phyloP scores from a whole-genome alignment of 495 filamentous ascomycete species.

The Podospora fimiseda region DNA sequence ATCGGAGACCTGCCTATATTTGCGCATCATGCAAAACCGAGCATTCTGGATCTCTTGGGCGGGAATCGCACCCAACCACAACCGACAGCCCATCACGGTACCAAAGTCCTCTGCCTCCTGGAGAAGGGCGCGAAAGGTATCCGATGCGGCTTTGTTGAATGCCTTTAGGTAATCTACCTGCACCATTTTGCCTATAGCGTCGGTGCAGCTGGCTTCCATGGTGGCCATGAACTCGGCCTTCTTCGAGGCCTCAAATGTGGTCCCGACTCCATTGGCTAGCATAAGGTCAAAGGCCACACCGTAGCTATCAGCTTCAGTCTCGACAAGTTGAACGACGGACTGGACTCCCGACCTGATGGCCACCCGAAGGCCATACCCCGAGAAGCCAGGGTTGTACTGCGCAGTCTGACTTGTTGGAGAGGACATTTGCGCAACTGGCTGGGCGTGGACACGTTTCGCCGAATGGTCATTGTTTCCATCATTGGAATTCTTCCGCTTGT shows the following conservation, averaged over 20 bases:
- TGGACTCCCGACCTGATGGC: slow-evolving; percentile 9
- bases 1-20: neutral
- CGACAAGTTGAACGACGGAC: neutral
- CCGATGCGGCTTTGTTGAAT: neutral
- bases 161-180: neutral
- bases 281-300: slow-evolving; percentile 2
- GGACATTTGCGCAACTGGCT: no score
- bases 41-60: neutral
- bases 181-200: neutral
- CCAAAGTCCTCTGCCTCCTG: neutral
- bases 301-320: neutral
- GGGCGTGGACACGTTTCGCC: neutral
- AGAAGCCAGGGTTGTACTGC: no score
- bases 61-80: neutral
- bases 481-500: no score
- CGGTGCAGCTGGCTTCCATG: neutral
- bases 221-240: neutral
- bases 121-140: neutral
- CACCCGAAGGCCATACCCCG: neutral
- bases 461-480: no score
- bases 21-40: neutral
- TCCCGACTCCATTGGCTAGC: neutral
- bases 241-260: slow-evolving; percentile 2
- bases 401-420: no score
- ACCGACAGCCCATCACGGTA: neutral